A percentile compares a stretch with the other conserved stretches of the same genome.
Conservation (phyloP, 2,329 filamentous ascomycete genomes). For the Bertia moriformis region DNA sequence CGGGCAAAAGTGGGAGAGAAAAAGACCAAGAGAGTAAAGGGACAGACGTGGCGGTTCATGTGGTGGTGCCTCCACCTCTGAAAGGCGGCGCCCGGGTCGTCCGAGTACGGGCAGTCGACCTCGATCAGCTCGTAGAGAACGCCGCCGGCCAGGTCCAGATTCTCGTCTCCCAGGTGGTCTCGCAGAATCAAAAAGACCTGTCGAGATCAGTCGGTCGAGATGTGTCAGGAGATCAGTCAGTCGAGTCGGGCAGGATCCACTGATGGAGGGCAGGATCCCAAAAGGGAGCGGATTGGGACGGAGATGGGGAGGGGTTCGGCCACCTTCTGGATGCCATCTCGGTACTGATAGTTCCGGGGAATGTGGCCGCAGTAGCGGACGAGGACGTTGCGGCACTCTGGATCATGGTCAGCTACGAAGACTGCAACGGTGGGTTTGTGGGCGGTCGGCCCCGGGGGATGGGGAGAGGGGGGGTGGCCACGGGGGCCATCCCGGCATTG, state of each 20-base stretch:
- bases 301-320: slow-evolving; percentile 5
- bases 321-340: slow-evolving; percentile 25
- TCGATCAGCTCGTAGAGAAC: slow-evolving; percentile 31
- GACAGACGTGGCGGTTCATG: slow-evolving; percentile 23
- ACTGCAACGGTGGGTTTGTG: background rate
- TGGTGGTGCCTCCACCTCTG: slow-evolving; percentile 29
- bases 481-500: too few relatives aligned
- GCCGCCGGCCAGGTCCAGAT: slow-evolving; percentile 24
- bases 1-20: background rate
- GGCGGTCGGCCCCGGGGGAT: too few relatives aligned
- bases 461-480: too few relatives aligned
- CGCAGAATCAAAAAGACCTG: slow-evolving; percentile 25
- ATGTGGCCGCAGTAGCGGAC: slow-evolving; percentile 26
- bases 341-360: slow-evolving; percentile 28
- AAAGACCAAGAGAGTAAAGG: too few relatives aligned
- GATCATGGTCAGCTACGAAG: slow-evolving; percentile 3
- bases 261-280: too few relatives aligned
- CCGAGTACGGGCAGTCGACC: slow-evolving; percentile 25
- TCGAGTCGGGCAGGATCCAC: too few relatives aligned
- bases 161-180: slow-evolving; percentile 27
- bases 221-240: background rate
- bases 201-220: slow-evolving; percentile 5
- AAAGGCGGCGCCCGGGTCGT: slow-evolving; percentile 27
- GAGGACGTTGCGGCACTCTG: slow-evolving; percentile 29
- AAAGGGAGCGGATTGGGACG: background rate